These are phyloP conservation scores for Volvox reticuliferus DNA, from an alignment of 139 green algal species.

Conservation along the genomic window DNA sequence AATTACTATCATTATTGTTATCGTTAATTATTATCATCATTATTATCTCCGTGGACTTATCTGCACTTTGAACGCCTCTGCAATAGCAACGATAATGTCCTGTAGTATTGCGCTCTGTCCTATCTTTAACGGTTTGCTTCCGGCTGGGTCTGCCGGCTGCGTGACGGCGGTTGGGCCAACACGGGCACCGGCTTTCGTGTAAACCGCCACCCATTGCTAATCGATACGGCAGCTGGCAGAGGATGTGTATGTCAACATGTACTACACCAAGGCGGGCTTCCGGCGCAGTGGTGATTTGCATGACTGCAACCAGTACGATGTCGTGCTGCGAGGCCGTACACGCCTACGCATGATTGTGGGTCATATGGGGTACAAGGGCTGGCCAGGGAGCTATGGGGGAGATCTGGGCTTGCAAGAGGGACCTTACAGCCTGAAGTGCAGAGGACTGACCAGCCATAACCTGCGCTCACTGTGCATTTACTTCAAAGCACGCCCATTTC, in stretches of 20 bases:
- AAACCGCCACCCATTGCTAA: too few relatives aligned
- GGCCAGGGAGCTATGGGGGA: background rate
- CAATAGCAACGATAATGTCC: background rate
- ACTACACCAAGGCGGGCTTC: slow-evolving; percentile 49
- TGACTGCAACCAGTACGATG: slow-evolving; percentile 59
- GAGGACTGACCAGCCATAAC: too few relatives aligned
- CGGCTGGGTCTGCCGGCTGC: too few relatives aligned
- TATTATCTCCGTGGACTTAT: too few relatives aligned
- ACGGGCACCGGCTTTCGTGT: too few relatives aligned
- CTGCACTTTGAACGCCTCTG: too few relatives aligned
- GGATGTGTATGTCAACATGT: slow-evolving; percentile 49
- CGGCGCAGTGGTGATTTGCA: slow-evolving; percentile 56
- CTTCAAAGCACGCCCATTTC: background rate
- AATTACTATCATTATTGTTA: too few relatives aligned
- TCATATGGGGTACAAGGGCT: background rate
- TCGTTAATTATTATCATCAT: too few relatives aligned
- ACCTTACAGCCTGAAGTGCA: background rate
- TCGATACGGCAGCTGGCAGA: background rate
- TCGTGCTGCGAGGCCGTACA: slow-evolving; percentile 40
- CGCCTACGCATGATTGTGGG: slow-evolving; percentile 48
- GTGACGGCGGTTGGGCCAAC: too few relatives aligned
- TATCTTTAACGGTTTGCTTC: background rate
- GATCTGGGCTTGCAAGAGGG: too few relatives aligned
- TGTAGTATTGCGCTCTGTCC: too few relatives aligned
- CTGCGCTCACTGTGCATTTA: background rate